Evolutionary conservation across 176 grass and related monocot species (phyloP).

Genomic region (Tillandsia fasciculata): DNA sequence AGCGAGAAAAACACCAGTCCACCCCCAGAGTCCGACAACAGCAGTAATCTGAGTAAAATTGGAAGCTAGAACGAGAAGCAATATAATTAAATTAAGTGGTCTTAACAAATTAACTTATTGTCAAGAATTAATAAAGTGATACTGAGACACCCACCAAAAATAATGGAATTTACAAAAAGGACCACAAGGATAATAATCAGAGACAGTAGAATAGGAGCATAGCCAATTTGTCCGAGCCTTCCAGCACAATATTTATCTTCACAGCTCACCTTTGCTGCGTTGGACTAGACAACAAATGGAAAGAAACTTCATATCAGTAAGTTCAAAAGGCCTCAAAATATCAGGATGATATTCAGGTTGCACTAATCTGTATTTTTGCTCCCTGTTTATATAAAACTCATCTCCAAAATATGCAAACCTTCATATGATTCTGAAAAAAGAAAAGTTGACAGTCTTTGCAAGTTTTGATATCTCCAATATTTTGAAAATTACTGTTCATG

Average conservation of each 20-base stretch:
- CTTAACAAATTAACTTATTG: constrained; percentile 5
- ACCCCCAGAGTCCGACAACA: constrained; percentile 67
- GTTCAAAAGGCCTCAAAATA: constrained; percentile 11
- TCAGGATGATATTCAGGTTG: neutral
- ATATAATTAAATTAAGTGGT: constrained; percentile 25
- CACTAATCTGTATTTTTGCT: neutral
- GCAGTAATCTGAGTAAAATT: constrained; percentile 73
- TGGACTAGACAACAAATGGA: constrained; percentile 44
- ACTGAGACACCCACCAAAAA: constrained; percentile 50
- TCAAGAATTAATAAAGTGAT: constrained; percentile 10
- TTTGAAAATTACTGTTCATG: too few species aligned
- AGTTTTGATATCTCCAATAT: neutral
- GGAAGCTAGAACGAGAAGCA: constrained; percentile 38
- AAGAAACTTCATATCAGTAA: constrained; percentile 29
- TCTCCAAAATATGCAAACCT: neutral
- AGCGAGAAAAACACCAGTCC: constrained; percentile 67
- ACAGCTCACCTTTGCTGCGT: constrained; percentile 72
- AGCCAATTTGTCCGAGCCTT: constrained; percentile 53
- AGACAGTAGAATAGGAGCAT: constrained; percentile 65
- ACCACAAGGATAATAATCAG: constrained; percentile 45
- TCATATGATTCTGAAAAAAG: neutral
- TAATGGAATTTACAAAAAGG: constrained; percentile 78
- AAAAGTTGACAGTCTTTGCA: neutral
- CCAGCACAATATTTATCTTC: constrained; percentile 61
- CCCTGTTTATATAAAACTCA: neutral